phyloP scores from a whole-genome alignment of 2,329 filamentous ascomycete genomes.

The Aureobasidium sp. region DNA sequence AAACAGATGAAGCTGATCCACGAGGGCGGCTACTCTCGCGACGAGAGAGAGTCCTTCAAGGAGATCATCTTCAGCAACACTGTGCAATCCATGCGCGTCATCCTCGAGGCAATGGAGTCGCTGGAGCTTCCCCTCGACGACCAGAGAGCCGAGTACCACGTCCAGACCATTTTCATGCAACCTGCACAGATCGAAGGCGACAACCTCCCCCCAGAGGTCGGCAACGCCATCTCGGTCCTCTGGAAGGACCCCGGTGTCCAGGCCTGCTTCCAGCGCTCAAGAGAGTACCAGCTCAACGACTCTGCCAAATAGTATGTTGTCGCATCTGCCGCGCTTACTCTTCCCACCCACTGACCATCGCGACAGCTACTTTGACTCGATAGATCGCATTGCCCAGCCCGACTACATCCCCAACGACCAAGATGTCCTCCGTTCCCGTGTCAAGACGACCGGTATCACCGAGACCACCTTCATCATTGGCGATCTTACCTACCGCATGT shows the following conservation, averaged over 20 bases:
- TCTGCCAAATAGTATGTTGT: slow-evolving; percentile 82
- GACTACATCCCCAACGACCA: slow-evolving; percentile 92
- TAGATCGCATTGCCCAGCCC: slow-evolving; percentile 78
- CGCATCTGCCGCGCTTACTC: not conserved
- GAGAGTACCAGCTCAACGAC: slow-evolving; percentile 94
- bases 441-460: slow-evolving; percentile 91
- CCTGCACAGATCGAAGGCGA: slow-evolving; percentile 94
- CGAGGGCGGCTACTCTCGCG: slow-evolving; percentile 95
- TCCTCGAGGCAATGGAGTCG: slow-evolving; percentile 60
- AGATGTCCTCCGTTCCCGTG: slow-evolving; percentile 80
- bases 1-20: slow-evolving; percentile 99
- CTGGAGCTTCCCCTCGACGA: slow-evolving; percentile 77
- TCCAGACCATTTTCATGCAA: slow-evolving; percentile 98
- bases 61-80: slow-evolving; percentile 66
- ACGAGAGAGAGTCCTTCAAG: slow-evolving; percentile 63
- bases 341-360: slow-evolving; percentile 21
- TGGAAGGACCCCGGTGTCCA: slow-evolving; percentile 92
- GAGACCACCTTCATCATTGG: slow-evolving; percentile 91
- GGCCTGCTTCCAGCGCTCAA: slow-evolving; percentile 88
- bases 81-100: slow-evolving; percentile 61
- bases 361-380: slow-evolving; percentile 88
- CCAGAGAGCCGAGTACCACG: slow-evolving; percentile 89
- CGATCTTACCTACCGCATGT: slow-evolving; percentile 92
- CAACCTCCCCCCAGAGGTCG: slow-evolving; percentile 86
- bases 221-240: slow-evolving; percentile 80